A percentile compares a stretch with the other conserved stretches of the same genome.
Evolutionary conservation across 495 filamentous ascomycete species (phyloP).

Genomic region (Tuber microsphaerosporum): DNA sequence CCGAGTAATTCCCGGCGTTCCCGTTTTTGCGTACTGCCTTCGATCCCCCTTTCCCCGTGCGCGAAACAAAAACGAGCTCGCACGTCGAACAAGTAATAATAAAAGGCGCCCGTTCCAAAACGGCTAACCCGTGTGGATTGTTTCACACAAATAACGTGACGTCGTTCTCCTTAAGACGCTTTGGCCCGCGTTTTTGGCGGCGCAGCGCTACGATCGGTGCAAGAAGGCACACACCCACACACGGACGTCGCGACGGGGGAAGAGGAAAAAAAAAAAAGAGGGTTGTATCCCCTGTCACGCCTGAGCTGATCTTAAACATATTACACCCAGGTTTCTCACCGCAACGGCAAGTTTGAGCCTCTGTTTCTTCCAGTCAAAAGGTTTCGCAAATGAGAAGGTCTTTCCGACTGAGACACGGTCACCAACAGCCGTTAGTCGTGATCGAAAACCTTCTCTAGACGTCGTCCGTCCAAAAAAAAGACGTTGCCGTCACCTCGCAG

Average conservation of each 20-base stretch:
- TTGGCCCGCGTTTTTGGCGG: background rate
- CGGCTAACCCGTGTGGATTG: background rate
- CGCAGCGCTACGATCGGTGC: background rate
- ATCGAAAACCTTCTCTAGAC: conserved; percentile 28
- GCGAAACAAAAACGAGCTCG: background rate
- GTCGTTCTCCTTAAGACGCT: conserved; percentile 7
- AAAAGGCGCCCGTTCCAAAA: background rate
- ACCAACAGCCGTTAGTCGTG: conserved; percentile 4
- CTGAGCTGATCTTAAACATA: conserved; percentile 3
- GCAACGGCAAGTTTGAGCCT: conserved; percentile 17
- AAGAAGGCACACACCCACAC: background rate
- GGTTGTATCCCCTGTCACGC: background rate
- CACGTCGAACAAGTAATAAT: background rate
- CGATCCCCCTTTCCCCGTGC: background rate
- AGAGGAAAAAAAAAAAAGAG: background rate
- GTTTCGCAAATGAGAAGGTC: conserved; percentile 2
- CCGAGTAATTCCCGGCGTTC: background rate
- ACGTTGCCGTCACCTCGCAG: conserved; percentile 3
- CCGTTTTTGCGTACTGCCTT: background rate
- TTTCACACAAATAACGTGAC: conserved; percentile 14
- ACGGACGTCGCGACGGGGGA: background rate
- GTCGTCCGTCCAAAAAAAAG: conserved; percentile 4
- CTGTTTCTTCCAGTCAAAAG: conserved; percentile 8
- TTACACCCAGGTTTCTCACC: background rate
- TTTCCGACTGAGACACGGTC: conserved; percentile 4